Conservation (phyloP, 202 grass and related monocot species). For the Musa balbisiana region DNA sequence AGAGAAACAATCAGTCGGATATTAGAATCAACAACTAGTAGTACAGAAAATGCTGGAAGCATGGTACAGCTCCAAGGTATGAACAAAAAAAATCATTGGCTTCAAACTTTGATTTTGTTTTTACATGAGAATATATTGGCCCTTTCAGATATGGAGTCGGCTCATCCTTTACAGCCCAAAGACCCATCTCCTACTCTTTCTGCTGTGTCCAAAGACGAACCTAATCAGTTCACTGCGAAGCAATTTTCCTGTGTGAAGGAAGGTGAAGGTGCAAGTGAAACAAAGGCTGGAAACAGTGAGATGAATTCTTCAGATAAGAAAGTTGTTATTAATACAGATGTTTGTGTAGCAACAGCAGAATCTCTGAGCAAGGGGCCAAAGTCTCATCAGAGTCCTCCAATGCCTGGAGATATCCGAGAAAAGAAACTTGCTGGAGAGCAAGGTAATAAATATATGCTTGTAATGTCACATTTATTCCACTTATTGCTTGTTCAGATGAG, state of each 20-base stretch:
- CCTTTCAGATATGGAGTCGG: conserved; percentile 68
- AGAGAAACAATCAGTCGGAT: conserved; percentile 89
- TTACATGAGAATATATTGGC: conserved; percentile 23
- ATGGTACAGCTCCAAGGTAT: conserved; percentile 81
- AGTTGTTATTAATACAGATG: conserved; percentile 24
- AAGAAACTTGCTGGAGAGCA: conserved; percentile 55
- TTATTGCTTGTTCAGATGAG: not conserved
- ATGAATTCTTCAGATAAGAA: conserved; percentile 44
- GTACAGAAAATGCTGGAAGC: conserved; percentile 68
- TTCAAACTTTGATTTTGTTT: conserved; percentile 15
- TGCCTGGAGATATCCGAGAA: conserved; percentile 40
- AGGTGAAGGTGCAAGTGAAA: conserved; percentile 40
- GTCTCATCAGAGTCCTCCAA: conserved; percentile 34
- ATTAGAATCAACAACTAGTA: conserved; percentile 86
- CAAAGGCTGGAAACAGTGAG: conserved; percentile 37
- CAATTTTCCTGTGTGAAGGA: conserved; percentile 35
- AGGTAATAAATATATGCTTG: conserved; percentile 36
- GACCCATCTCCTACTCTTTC: conserved; percentile 61
- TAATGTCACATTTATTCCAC: not conserved
- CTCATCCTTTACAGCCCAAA: conserved; percentile 55
- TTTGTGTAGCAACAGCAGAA: conserved; percentile 40
- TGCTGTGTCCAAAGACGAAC: conserved; percentile 75
- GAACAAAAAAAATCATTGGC: conserved; percentile 15
- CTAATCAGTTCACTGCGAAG: conserved; percentile 42
- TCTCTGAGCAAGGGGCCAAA: conserved; percentile 44